Base-by-base conservation (phyloP, 1,139 yeast genomes). In the Entelexis paramagnoliae region DNA sequence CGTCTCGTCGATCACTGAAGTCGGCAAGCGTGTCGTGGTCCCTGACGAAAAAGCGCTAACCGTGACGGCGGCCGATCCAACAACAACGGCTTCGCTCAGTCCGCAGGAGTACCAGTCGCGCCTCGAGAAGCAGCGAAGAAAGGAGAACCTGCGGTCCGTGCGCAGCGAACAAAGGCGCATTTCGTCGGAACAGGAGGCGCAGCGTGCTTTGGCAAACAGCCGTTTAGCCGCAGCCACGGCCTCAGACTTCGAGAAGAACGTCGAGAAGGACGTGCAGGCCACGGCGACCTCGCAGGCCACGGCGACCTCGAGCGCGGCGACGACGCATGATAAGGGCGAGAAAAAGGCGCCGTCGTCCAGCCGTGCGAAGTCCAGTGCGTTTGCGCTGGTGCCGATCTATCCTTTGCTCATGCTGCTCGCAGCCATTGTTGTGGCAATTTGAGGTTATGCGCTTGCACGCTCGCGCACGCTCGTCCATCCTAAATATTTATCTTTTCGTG, bases 21-120 rank as follows among this genome's bases (percentile, higher is more conserved):
- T 36, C 4, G 41, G 16, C 16, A 36, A 36, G 17, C 29, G 22
- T 14, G 41, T 36, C 13, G 28, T 5, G 2, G 26, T n/a, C 3
- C 33, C 34, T 6, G 14, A 20, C 4, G 34, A 42, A 13, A 36
- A 44, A 3, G 58, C 58, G 4, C 39, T 54, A 13, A 55, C 57
- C 2, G 49, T 54, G 22, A 51, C 57, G 19, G 50, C 58, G 11
- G 36, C 39, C 16, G 53, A 51, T 26, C 51, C 56, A n/a, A 50
- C 56, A 8, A 44, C 55, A 2, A 54, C 58, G 7, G 51, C 46
- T 22, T 49, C 55, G 10, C 43, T 55, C n/a, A 51, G 55, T 28
- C 56, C 56, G 4, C 53, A 53, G 13, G 59, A 56, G 45, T 53
- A 56, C 40, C 48, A 50, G 32, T 46, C 53, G n/a, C 46, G 51